phyloP scores from a whole-genome alignment of 202 grass and related monocot species.

The Carex sylvatica region DNA sequence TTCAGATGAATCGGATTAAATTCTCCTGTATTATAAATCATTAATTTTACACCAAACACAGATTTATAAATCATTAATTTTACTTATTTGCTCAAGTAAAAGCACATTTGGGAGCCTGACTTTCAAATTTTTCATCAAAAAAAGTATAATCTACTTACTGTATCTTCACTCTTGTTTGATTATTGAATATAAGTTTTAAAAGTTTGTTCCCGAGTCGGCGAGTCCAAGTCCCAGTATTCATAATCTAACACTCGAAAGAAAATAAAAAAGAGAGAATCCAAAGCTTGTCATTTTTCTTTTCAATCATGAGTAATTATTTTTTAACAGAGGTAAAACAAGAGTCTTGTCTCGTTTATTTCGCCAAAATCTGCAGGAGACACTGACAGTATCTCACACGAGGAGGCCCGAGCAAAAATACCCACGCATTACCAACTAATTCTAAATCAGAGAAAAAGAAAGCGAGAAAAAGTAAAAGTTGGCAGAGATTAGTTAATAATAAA shows the following conservation, averaged over 20 bases:
- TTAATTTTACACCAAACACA: neutral
- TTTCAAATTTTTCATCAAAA: no score
- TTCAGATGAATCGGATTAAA: neutral
- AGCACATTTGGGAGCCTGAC: neutral
- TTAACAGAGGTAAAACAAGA: neutral
- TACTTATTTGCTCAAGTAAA: neutral
- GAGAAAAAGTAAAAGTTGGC: neutral
- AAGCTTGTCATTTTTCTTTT: neutral
- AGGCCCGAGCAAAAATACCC: neutral
- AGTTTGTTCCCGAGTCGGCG: neutral
- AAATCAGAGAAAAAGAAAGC: neutral
- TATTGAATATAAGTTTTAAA: neutral
- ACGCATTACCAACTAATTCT: neutral
- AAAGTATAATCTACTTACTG: neutral
- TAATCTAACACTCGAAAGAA: neutral
- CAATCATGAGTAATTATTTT: neutral
- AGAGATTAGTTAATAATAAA: conserved; percentile 10
- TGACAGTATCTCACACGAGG: conserved; percentile 23
- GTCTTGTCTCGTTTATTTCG: neutral
- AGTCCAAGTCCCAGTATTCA: neutral
- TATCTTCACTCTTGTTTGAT: neutral
- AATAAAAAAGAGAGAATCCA: neutral
- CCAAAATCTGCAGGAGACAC: neutral
- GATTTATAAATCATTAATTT: neutral
- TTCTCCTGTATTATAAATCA: neutral